Conservation (phyloP, 140 eudicot species). For the Senecio squalidus region DNA sequence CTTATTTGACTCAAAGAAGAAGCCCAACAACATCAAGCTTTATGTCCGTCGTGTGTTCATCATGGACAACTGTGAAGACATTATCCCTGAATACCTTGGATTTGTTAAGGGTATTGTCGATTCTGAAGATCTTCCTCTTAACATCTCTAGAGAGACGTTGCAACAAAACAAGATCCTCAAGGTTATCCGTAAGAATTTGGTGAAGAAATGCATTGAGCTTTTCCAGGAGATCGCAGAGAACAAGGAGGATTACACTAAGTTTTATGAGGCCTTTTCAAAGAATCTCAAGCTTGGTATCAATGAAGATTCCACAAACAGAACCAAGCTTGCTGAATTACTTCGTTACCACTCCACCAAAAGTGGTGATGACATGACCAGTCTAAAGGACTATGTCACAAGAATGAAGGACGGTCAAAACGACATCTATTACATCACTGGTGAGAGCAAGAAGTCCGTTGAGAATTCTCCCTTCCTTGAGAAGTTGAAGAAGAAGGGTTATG, state of each 20-base stretch:
- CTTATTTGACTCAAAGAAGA: slow-evolving; percentile 69
- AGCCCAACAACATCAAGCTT: slow-evolving; percentile 69
- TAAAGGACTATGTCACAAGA: slow-evolving; percentile 80
- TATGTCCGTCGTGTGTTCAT: slow-evolving; percentile 82
- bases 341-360: slow-evolving; percentile 86
- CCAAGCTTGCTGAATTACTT: slow-evolving; percentile 64
- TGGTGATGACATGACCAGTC: slow-evolving; percentile 78
- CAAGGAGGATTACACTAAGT: slow-evolving; percentile 80
- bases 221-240: slow-evolving; percentile 82
- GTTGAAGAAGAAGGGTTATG: slow-evolving; percentile 71
- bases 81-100: slow-evolving; percentile 70
- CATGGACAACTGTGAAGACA: slow-evolving; percentile 86
- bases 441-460: slow-evolving; percentile 84
- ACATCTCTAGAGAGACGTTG: slow-evolving; percentile 68
- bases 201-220: slow-evolving; percentile 77
- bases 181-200: slow-evolving; percentile 80
- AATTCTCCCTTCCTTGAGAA: slow-evolving; percentile 85
- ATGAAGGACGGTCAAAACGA: slow-evolving; percentile 84
- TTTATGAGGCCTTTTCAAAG: slow-evolving; percentile 82
- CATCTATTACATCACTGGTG: slow-evolving; percentile 76
- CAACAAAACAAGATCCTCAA: slow-evolving; percentile 84
- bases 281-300: slow-evolving; percentile 34
- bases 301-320: slow-evolving; percentile 65
- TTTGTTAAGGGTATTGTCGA: slow-evolving; percentile 86
- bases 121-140: slow-evolving; percentile 76